Conservation (phyloP, 139 green algal genomes). For the Micractinium conductrix region DNA sequence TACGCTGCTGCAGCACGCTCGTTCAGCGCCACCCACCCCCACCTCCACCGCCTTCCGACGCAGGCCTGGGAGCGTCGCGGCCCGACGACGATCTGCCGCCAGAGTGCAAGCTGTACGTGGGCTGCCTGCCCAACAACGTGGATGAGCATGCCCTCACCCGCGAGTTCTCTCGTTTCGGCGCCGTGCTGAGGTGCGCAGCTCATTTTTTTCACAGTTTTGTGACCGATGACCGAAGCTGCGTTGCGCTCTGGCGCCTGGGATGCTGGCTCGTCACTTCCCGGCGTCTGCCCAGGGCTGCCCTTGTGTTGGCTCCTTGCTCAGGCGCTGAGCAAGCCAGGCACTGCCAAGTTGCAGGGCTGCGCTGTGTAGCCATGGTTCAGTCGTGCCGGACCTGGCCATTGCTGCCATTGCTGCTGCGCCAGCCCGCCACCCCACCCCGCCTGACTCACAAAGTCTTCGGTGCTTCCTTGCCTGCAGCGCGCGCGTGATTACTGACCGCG, state of each 20-base stretch:
- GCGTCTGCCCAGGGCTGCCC: too few relatives aligned
- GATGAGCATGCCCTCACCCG: conserved; percentile 34
- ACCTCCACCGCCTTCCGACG: not conserved
- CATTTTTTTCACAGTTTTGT: too few relatives aligned
- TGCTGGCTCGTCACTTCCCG: not conserved
- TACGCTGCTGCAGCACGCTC: not conserved
- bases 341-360: too few relatives aligned
- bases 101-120: conserved; percentile 54
- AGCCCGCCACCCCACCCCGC: not conserved
- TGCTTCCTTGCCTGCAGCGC: not conserved
- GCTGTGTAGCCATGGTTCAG: too few relatives aligned
- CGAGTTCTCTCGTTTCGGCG: conserved; percentile 51
- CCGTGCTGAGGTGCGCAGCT: conserved; percentile 40
- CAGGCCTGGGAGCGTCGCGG: not conserved
- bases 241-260: not conserved
- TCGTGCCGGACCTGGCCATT: too few relatives aligned
- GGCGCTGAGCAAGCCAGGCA: too few relatives aligned
- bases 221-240: too few relatives aligned
- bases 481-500: conserved; percentile 61
- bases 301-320: too few relatives aligned
- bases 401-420: not conserved
- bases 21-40: too few relatives aligned
- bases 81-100: conserved; percentile 38
- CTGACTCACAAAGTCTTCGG: too few relatives aligned
- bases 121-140: conserved; percentile 34